phyloP scores from a whole-genome alignment of 2,329 filamentous ascomycete genomes.

The Bipolaris oryzae region DNA sequence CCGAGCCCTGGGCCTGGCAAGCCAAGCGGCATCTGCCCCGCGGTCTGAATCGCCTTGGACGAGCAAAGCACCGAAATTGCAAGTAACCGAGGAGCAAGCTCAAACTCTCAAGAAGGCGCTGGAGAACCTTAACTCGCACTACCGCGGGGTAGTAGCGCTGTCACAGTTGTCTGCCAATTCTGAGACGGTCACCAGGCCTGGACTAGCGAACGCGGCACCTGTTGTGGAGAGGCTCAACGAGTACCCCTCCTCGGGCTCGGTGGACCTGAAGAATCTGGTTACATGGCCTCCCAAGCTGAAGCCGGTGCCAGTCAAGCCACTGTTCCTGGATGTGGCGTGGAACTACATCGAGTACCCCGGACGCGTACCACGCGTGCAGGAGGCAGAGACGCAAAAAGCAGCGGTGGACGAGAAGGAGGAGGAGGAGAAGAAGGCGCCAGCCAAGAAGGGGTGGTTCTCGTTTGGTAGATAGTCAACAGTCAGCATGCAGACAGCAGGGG shows the following conservation, averaged over 20 bases:
- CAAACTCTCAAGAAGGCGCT: constrained; percentile 67
- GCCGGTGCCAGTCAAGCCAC: constrained; percentile 86
- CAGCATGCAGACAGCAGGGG: constrained; percentile 2
- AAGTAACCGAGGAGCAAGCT: constrained; percentile 66
- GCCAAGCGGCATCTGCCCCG: constrained; percentile 55
- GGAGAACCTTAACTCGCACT: constrained; percentile 74
- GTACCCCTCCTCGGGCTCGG: constrained; percentile 69
- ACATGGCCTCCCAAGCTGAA: constrained; percentile 84
- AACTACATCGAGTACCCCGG: constrained; percentile 95
- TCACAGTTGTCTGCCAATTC: constrained; percentile 64
- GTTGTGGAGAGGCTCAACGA: constrained; percentile 76
- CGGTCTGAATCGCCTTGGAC: constrained; percentile 39
- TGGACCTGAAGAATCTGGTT: constrained; percentile 81
- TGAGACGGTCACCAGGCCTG: constrained; percentile 54
- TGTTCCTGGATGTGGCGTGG: constrained; percentile 96
- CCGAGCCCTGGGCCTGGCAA: constrained; percentile 69
- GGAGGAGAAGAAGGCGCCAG: constrained; percentile 49
- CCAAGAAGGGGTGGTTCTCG: constrained; percentile 59
- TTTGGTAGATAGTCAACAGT: constrained; percentile 51
- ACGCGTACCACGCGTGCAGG: constrained; percentile 50
- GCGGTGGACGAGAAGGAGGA: constrained; percentile 34
- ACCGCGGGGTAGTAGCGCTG: constrained; percentile 85
- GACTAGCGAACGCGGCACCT: constrained; percentile 58
- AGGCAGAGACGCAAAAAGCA: constrained; percentile 36
- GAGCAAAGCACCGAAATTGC: constrained; percentile 66